Conservation (phyloP, 495 filamentous ascomycete genomes). For the Tuber calosporum region DNA sequence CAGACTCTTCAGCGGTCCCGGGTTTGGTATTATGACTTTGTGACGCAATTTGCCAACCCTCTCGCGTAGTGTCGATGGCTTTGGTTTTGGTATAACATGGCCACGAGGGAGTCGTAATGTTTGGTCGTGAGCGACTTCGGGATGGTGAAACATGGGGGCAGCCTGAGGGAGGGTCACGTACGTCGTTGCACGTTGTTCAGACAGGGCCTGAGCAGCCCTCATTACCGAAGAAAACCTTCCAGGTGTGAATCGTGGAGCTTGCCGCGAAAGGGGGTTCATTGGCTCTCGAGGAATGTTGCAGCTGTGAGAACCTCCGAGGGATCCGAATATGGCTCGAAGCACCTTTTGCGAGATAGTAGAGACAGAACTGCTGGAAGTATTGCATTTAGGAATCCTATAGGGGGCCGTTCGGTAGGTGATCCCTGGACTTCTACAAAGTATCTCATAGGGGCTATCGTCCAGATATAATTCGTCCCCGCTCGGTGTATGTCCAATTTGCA, state of each 20-base stretch:
- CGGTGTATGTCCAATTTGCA: neutral
- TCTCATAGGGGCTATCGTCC: neutral
- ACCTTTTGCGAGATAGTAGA: neutral
- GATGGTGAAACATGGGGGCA: neutral
- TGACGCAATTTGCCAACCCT: neutral
- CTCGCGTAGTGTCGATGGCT: neutral
- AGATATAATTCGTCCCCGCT: neutral
- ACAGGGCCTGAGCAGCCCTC: neutral
- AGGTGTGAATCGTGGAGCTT: neutral
- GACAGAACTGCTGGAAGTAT: neutral
- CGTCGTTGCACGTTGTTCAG: neutral
- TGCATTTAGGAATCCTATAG: neutral
- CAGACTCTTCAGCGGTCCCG: slow-evolving; percentile 10
- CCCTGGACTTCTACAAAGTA: neutral
- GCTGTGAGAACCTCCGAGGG: neutral
- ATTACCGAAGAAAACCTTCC: neutral
- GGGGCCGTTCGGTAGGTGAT: neutral
- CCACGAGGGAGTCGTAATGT: neutral
- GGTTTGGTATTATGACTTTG: slow-evolving; percentile 13
- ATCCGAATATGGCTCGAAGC: neutral
- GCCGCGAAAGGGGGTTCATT: neutral
- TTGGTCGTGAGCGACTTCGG: neutral
- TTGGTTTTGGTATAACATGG: slow-evolving; percentile 6
- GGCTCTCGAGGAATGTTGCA: neutral
- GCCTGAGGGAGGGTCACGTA: neutral